Conservation (phyloP, 257 asterid species). For the Rauvolfia tetraphylla region DNA sequence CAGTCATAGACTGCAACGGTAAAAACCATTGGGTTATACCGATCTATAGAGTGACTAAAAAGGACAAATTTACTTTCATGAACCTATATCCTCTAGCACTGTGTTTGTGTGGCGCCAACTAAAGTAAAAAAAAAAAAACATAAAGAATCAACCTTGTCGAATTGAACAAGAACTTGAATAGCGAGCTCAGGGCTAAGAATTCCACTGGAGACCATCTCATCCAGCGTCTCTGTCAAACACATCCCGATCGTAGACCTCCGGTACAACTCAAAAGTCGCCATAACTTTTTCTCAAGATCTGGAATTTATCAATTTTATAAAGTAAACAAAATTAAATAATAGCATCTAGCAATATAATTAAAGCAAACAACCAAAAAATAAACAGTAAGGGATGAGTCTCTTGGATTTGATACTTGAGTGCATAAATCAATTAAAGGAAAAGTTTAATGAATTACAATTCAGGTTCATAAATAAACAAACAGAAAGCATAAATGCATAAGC, state of each 20-base stretch:
- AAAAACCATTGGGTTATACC: not conserved
- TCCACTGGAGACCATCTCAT: conserved; percentile 77
- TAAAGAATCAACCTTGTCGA: conserved; percentile 66
- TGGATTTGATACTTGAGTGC: not conserved
- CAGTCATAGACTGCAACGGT: conserved; percentile 70
- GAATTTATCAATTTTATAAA: not conserved
- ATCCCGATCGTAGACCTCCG: conserved; percentile 87
- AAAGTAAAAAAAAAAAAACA: not conserved
- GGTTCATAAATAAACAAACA: not conserved
- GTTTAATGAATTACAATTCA: not conserved
- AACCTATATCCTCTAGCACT: not conserved
- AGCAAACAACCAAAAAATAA: not conserved
- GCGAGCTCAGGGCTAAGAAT: conserved; percentile 80
- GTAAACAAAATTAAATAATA: not conserved
- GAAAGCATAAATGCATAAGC: not conserved
- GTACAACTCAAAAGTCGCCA: conserved; percentile 94
- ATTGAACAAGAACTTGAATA: conserved; percentile 89
- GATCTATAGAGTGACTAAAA: not conserved
- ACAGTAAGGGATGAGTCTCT: not conserved
- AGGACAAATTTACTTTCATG: not conserved
- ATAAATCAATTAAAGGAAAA: not conserved
- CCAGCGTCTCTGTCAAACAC: conserved; percentile 87
- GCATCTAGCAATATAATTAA: not conserved
- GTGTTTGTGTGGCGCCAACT: not conserved
- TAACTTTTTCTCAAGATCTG: conserved; percentile 31